Percentiles rank a stretch among this genome's conserved stretches.
phyloP scores from a whole-genome alignment of 345 rosid species.

The Alliaria petiolata region DNA sequence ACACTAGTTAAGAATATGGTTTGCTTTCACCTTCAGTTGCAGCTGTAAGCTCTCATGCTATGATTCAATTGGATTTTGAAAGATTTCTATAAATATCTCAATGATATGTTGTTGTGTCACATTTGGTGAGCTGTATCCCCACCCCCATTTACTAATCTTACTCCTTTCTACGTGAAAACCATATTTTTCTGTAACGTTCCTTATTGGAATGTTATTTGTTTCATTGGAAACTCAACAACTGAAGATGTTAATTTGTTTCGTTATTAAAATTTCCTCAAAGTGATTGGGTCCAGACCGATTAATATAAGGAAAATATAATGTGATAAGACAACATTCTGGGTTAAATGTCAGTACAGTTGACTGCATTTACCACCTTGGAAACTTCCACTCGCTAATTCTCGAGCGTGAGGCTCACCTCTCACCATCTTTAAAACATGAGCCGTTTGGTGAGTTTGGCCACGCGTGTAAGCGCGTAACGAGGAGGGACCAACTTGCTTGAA shows the following conservation, averaged over 20 bases:
- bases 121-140: not conserved
- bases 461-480: not conserved
- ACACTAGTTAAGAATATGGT: not conserved
- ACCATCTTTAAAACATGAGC: not conserved
- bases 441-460: too few species aligned
- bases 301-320: too few species aligned
- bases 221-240: not conserved
- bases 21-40: not conserved
- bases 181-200: not conserved
- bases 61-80: not conserved
- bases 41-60: not conserved
- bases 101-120: too few species aligned
- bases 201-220: not conserved
- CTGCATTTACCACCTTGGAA: not conserved
- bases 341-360: conserved; percentile 20
- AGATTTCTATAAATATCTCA: not conserved
- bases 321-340: conserved; percentile 33
- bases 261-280: too few species aligned
- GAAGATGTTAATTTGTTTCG: too few species aligned
- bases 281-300: too few species aligned
- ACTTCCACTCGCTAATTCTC: not conserved
- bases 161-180: not conserved
- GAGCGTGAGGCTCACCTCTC: not conserved
- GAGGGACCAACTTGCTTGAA: conserved; percentile 15
- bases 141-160: not conserved